phyloP scores from a whole-genome alignment of 2,329 filamentous ascomycete genomes.

The Cladophialophora yegresii region DNA sequence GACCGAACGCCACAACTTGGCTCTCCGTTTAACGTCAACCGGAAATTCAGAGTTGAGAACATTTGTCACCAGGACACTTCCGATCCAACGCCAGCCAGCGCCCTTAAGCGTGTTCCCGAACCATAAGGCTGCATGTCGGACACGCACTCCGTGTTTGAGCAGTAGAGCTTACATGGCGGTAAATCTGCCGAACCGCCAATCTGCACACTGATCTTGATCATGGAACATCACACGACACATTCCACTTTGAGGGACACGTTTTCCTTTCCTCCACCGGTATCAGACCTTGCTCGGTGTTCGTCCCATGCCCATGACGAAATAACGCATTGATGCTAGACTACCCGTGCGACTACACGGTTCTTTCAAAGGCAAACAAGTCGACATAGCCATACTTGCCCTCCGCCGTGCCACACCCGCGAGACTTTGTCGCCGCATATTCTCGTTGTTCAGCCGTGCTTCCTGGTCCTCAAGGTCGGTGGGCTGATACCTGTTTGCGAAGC shows the following conservation, averaged over 20 bases:
- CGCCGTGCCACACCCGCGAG: conserved; percentile 15
- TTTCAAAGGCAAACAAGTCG: background rate
- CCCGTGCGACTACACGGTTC: conserved; percentile 10
- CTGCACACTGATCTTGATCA: background rate
- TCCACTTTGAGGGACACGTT: background rate
- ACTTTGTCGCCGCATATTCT: conserved; percentile 23
- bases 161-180: background rate
- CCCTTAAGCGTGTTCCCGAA: background rate
- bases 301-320: conserved; percentile 15
- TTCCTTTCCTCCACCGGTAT: background rate
- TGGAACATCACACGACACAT: background rate
- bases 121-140: background rate
- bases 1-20: background rate
- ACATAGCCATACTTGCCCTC: conserved; percentile 11
- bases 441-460: conserved; percentile 40
- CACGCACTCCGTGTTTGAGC: background rate
- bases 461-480: conserved; percentile 37
- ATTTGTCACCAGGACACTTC: background rate
- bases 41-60: background rate
- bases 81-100: background rate
- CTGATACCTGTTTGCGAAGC: conserved; percentile 35
- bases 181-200: background rate
- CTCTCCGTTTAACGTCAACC: background rate
- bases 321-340: conserved; percentile 24
- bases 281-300: conserved; percentile 18